phyloP scores from a whole-genome alignment of 2,329 filamentous ascomycete species.

The Calonectria ilicicola region DNA sequence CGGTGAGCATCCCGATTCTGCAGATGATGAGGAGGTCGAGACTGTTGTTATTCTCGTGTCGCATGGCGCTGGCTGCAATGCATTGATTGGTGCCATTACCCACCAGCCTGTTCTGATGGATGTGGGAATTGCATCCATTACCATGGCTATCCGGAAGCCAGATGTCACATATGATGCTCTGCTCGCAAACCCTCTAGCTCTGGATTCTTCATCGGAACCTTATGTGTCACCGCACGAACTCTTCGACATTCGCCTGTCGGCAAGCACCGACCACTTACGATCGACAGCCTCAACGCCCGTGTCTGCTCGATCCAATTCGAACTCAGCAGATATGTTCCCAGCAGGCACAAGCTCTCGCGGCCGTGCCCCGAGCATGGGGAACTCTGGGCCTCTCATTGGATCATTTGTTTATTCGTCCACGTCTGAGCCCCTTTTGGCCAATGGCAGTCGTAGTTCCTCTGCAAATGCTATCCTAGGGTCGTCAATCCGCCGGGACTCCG shows the following conservation, averaged over 20 bases:
- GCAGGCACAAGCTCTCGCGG: slow-evolving; percentile 31
- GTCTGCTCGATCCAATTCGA: slow-evolving; percentile 46
- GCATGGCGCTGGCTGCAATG: slow-evolving; percentile 96
- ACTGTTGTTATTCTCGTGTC: slow-evolving; percentile 89
- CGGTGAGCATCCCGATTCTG: slow-evolving; percentile 46
- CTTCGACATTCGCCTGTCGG: slow-evolving; percentile 81
- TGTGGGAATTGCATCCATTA: slow-evolving; percentile 89
- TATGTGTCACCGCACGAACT: slow-evolving; percentile 66
- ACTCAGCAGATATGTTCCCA: slow-evolving; percentile 44
- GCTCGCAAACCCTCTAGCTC: slow-evolving; percentile 42
- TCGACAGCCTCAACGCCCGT: slow-evolving; percentile 51
- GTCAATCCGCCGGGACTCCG: slow-evolving; percentile 45
- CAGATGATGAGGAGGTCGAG: slow-evolving; percentile 74
- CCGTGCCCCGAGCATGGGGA: slow-evolving; percentile 40
- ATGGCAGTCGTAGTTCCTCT: slow-evolving; percentile 58
- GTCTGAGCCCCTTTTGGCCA: slow-evolving; percentile 55
- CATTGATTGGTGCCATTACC: slow-evolving; percentile 90
- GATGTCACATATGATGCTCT: slow-evolving; percentile 53
- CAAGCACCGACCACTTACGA: slow-evolving; percentile 79
- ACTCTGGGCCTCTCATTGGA: slow-evolving; percentile 45
- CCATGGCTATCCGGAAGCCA: slow-evolving; percentile 80
- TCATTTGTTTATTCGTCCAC: slow-evolving; percentile 52
- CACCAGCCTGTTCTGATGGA: slow-evolving; percentile 93
- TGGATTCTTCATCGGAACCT: slow-evolving; percentile 38
- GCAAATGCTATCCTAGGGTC: slow-evolving; percentile 51